Conservation (phyloP, 345 rosid genomes). For the Balakata baccata region DNA sequence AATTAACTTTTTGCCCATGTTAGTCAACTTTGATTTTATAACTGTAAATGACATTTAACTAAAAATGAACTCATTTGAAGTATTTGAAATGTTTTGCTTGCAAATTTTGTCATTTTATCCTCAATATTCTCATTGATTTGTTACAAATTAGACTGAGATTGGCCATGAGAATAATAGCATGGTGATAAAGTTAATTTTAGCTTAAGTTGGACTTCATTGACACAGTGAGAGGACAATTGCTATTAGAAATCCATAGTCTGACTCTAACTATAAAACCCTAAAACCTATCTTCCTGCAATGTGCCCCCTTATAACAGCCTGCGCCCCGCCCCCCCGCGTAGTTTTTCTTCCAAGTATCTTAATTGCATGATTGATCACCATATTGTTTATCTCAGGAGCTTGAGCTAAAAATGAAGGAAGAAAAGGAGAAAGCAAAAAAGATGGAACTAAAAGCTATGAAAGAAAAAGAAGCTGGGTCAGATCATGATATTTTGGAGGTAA, state of each 20-base stretch:
- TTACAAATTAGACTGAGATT: no score
- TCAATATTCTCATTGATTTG: no score
- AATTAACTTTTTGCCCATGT: not conserved
- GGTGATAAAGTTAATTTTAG: no score
- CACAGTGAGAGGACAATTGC: no score
- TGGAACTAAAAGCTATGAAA: slow-evolving; percentile 43
- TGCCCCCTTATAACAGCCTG: not conserved
- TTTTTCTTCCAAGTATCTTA: not conserved
- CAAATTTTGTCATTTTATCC: no score
- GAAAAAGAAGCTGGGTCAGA: slow-evolving; percentile 37
- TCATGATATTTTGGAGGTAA: slow-evolving; percentile 52
- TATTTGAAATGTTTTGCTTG: not conserved
- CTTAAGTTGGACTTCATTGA: no score
- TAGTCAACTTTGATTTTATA: not conserved
- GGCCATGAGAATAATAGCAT: no score
- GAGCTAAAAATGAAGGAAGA: slow-evolving; percentile 53
- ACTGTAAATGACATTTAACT: no score
- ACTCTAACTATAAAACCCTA: not conserved
- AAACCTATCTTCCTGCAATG: not conserved
- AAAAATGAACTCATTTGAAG: no score
- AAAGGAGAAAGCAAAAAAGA: slow-evolving; percentile 51
- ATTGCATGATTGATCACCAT: slow-evolving; percentile 1
- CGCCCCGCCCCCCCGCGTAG: no score
- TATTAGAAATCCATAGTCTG: not conserved
- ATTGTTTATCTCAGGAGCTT: slow-evolving; percentile 45